phyloP scores from a whole-genome alignment of 176 grass and related monocot genomes.

The Secale cereale region DNA sequence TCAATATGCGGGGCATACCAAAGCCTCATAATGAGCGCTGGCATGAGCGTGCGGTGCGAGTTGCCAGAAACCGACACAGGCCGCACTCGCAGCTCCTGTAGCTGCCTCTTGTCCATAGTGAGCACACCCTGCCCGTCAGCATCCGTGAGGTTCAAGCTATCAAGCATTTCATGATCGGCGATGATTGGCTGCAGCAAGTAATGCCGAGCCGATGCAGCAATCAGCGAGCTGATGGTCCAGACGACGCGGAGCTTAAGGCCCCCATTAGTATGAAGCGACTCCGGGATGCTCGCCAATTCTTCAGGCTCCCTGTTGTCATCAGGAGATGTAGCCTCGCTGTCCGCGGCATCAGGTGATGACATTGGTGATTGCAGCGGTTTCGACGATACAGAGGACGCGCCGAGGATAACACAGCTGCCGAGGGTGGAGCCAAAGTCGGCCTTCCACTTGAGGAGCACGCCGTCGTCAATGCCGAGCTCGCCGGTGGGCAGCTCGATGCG shows the following conservation, averaged over 20 bases:
- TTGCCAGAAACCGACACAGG: constrained; percentile 55
- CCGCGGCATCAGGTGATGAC: neutral
- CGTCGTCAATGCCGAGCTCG: constrained; percentile 79
- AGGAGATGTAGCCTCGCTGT: neutral
- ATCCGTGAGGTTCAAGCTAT: constrained; percentile 70
- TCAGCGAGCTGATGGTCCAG: constrained; percentile 91
- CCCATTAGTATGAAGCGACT: constrained; percentile 59
- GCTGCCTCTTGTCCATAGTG: constrained; percentile 71
- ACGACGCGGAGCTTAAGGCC: constrained; percentile 79
- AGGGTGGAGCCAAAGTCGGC: constrained; percentile 84
- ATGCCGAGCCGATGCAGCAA: constrained; percentile 84
- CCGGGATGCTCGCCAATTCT: constrained; percentile 45
- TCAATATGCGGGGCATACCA: constrained; percentile 64
- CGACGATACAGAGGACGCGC: constrained; percentile 53
- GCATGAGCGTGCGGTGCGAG: constrained; percentile 75
- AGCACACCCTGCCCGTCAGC: constrained; percentile 76
- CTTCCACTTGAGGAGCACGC: constrained; percentile 87
- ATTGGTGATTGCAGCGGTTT: neutral
- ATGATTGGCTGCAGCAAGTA: constrained; percentile 84
- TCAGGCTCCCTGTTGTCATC: constrained; percentile 33
- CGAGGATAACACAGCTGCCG: constrained; percentile 73
- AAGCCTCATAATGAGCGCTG: constrained; percentile 70
- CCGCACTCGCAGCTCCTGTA: constrained; percentile 53
- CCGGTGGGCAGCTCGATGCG: constrained; percentile 80
- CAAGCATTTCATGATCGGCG: constrained; percentile 52